Evolutionary conservation across 148 eudicot species (phyloP), one percentile per base, ranked within the genome.

Genomic region (Spergularia bocconei): DNA sequence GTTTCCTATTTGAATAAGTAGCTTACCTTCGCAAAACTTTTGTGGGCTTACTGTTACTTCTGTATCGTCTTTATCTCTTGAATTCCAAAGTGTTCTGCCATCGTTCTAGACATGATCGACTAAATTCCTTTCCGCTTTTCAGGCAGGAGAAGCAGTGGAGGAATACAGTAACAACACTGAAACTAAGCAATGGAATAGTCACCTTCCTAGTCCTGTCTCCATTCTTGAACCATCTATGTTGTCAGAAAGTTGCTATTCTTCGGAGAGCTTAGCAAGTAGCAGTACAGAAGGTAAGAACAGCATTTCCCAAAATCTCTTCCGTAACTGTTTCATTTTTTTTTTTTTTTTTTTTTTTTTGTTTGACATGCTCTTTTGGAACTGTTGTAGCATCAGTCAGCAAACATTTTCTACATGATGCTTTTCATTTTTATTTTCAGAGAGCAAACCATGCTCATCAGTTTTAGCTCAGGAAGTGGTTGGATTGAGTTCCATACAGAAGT

Each of bases 171-270:
- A 81, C 67, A 78, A 67, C 81, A 82, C 74, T 64, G 88, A 81
- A 72, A 74, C 74, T 60, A 83, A 77, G 61, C 87, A 83, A 68
- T 83, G 83, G 77, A 84, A 85, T 62, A 57, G 52, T 68, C 88
- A 84, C 58, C 78, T 78, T 72, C 93, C 96, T 1, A 91, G 98
- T 82, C 97, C 97, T 29, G 78, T 84, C 21, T 94, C 98, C n/a
- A 88, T 82, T 85, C 93, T 94, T 50, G 97, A 91, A 29, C 88
- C 87, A 75, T 88, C 87, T 75, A 72, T 73, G 63, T 73, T 86
- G 60, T 67, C 90, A 20, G 96, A 89, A 81, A 91, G 98, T 74
- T 91, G 88, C 84, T 79, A 87, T 80, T 94, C 96, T 63, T 81
- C 96, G 15, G 92, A 89, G 39, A 88, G 84, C 62, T 79, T 83